These are phyloP conservation scores for Astrothelium subdiscretum DNA, from an alignment of 495 filamentous ascomycete species.

Conservation along the genomic window DNA sequence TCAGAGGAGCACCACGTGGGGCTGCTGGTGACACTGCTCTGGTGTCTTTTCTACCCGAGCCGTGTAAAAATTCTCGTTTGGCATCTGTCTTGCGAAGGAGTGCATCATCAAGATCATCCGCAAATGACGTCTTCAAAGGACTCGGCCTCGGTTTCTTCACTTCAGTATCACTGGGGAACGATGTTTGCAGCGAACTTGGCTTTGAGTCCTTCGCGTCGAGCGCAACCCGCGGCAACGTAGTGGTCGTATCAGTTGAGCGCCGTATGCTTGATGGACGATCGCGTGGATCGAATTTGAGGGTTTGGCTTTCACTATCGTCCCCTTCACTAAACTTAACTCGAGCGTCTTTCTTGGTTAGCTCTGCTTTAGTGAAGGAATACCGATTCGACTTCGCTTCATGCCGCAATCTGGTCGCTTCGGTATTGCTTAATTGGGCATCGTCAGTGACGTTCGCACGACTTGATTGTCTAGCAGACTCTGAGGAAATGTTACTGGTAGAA, in stretches of 20 bases:
- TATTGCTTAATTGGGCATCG: neutral
- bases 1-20: neutral
- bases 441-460: neutral
- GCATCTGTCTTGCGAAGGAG: neutral
- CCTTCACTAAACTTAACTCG: slow-evolving; percentile 1
- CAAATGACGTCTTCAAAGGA: neutral
- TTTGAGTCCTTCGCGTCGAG: neutral
- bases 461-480: neutral
- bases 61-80: neutral
- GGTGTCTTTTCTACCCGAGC: neutral
- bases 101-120: neutral
- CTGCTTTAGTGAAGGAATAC: slow-evolving; percentile 4
- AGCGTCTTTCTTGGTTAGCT: neutral
- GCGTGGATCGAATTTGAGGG: neutral
- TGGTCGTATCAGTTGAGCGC: neutral
- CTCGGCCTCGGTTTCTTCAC: neutral
- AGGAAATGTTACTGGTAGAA: neutral
- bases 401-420: neutral
- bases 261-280: neutral
- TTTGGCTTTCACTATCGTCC: neutral
- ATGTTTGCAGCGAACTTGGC: neutral
- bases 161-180: neutral
- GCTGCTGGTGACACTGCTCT: neutral
- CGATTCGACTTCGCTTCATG: neutral
- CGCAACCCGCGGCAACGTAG: neutral